These are phyloP conservation scores for Apiospora marii DNA, from an alignment of 2,329 filamentous ascomycete species.

Conservation along the genomic window DNA sequence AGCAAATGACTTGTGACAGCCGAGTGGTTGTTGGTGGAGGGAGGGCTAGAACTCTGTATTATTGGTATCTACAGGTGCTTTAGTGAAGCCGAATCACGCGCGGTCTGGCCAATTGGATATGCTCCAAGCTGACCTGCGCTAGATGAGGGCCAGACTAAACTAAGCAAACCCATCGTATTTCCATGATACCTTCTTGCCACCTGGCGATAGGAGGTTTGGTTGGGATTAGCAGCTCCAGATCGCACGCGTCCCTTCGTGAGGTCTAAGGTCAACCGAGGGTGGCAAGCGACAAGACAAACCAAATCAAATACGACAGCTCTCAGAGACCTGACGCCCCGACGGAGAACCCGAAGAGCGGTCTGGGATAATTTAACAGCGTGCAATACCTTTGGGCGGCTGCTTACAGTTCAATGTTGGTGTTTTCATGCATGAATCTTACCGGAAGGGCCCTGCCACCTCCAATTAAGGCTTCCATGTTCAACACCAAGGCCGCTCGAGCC, in stretches of 20 bases:
- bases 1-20: constrained; percentile 1
- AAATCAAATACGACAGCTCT: background rate
- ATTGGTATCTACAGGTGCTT: background rate
- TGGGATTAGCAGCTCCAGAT: background rate
- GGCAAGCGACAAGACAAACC: background rate
- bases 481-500: background rate
- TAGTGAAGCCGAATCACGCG: constrained; percentile 10
- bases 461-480: constrained; percentile 1
- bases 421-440: constrained; percentile 17
- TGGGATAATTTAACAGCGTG: background rate
- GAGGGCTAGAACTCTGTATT: constrained; percentile 2
- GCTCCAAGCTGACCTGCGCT: constrained; percentile 13
- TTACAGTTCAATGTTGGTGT: constrained; percentile 13
- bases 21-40: background rate
- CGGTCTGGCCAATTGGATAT: constrained; percentile 8
- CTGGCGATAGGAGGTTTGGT: background rate
- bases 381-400: background rate
- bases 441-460: constrained; percentile 6
- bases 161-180: background rate
- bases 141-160: constrained; percentile 10
- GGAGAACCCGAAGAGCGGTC: constrained; percentile 16
- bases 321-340: background rate
- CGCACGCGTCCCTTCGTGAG: background rate
- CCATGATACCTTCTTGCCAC: constrained; percentile 12
- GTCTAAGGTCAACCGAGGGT: background rate